Conservation (phyloP, 768 basidiomycete species). For the Pulveroboletus ravenelii region DNA sequence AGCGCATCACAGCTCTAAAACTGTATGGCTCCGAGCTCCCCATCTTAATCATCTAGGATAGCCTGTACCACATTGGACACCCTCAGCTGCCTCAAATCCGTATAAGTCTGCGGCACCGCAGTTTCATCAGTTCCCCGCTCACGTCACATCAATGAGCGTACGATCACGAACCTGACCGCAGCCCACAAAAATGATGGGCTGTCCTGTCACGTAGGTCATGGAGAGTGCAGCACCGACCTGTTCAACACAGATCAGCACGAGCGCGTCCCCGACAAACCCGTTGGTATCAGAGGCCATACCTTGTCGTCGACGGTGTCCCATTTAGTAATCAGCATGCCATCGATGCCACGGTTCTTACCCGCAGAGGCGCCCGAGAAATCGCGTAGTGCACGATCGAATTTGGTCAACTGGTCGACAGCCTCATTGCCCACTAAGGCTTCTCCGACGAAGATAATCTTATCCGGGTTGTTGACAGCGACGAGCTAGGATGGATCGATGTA, state of each 20-base stretch:
- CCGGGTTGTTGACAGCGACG: slow-evolving; percentile 88
- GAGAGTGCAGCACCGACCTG: slow-evolving; percentile 97
- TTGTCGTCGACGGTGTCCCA: slow-evolving; percentile 99
- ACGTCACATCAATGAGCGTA: background rate
- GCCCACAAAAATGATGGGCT: slow-evolving; percentile 97
- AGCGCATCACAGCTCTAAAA: background rate
- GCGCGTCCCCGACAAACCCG: background rate
- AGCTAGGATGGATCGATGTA: slow-evolving; percentile 44
- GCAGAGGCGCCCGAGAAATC: slow-evolving; percentile 79
- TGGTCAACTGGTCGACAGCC: slow-evolving; percentile 94
- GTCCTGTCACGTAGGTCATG: slow-evolving; percentile 99
- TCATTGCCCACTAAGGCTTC: slow-evolving; percentile 98
- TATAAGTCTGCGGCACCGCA: slow-evolving; percentile 69
- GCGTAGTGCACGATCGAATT: slow-evolving; percentile 90
- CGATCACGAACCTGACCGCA: slow-evolving; percentile 77
- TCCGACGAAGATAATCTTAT: slow-evolving; percentile 97
- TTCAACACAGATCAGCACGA: slow-evolving; percentile 1
- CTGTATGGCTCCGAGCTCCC: background rate
- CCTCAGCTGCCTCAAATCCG: slow-evolving; percentile 85
- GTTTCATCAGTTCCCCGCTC: slow-evolving; percentile 6
- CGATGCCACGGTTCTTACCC: slow-evolving; percentile 83
- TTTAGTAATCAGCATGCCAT: slow-evolving; percentile 97
- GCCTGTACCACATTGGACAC: slow-evolving; percentile 94
- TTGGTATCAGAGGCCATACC: slow-evolving; percentile 36
- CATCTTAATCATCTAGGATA: slow-evolving; percentile 65